A percentile compares a stretch with the other conserved stretches of the same genome.
Evolutionary conservation across 2,329 filamentous ascomycete species (phyloP).

Genomic region (Cytospora piceicola): DNA sequence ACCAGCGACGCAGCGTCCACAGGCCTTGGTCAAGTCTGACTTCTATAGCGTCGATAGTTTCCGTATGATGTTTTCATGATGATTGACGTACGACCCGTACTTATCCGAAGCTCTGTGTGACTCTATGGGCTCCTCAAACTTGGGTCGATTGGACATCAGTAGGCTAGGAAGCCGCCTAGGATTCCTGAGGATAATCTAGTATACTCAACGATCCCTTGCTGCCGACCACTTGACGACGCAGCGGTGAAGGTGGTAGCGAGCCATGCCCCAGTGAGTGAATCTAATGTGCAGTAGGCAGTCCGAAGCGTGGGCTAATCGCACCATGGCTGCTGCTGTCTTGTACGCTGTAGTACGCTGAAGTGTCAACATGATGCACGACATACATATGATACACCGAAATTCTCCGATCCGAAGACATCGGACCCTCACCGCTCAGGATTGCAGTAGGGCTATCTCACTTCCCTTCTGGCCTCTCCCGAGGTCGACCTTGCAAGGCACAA

Average conservation of each 20-base stretch:
- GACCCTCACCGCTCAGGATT: conserved; percentile 4
- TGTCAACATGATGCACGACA: conserved; percentile 3
- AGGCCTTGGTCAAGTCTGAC: not conserved
- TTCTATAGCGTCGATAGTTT: not conserved
- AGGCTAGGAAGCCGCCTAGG: not conserved
- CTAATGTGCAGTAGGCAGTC: conserved; percentile 1
- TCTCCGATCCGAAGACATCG: not conserved
- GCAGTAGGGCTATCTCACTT: not conserved
- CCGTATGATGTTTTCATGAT: not conserved
- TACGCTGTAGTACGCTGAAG: not conserved
- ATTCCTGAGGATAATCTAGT: not conserved
- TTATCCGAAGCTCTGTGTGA: not conserved
- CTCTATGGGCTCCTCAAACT: not conserved
- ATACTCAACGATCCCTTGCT: conserved; percentile 1
- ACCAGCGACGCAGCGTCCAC: not conserved
- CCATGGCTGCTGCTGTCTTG: conserved; percentile 1
- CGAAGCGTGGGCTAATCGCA: not conserved
- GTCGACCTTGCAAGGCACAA: not conserved
- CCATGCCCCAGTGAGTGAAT: conserved; percentile 2
- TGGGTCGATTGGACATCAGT: not conserved
- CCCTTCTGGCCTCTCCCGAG: not conserved
- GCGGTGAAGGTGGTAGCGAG: not conserved
- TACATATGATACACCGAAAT: no score
- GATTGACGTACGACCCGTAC: not conserved
- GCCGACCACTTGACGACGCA: not conserved